These are phyloP conservation scores for Phytophthora pluvialis DNA, from an alignment of 352 stramenopile genomes.

Conservation along the genomic window DNA sequence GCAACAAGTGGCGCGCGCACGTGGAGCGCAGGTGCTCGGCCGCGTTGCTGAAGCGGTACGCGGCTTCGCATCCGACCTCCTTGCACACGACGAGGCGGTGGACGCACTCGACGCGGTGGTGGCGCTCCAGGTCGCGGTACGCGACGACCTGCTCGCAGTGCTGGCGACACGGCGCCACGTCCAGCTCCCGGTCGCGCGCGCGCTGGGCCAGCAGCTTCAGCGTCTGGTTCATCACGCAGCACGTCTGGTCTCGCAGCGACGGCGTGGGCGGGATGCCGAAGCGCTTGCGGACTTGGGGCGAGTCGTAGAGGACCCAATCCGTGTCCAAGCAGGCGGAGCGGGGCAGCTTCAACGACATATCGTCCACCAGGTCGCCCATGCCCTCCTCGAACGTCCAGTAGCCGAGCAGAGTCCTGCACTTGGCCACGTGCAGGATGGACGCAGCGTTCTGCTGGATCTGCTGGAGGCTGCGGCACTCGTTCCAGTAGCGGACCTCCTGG, in stretches of 20 bases:
- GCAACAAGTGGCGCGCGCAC: constrained; percentile 51
- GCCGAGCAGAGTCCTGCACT: constrained; percentile 43
- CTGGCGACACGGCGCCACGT: constrained; percentile 50
- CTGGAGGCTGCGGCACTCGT: constrained; percentile 40
- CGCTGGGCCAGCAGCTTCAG: constrained; percentile 70
- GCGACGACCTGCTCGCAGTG: constrained; percentile 47
- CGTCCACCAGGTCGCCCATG: constrained; percentile 72
- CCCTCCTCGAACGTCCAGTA: constrained; percentile 87
- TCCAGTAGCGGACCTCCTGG: constrained; percentile 79
- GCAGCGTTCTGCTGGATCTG: constrained; percentile 44
- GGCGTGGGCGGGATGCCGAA: constrained; percentile 67
- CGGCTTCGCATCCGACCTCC: constrained; percentile 50
- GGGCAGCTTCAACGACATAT: constrained; percentile 64
- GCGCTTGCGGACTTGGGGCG: constrained; percentile 42
- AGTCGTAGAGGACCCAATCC: constrained; percentile 61
- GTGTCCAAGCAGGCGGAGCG: constrained; percentile 54
- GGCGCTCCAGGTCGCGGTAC: constrained; percentile 51
- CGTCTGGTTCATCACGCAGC: constrained; percentile 72
- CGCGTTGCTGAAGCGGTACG: constrained; percentile 43
- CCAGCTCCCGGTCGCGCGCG: constrained; percentile 50
- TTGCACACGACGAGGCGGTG: constrained; percentile 63
- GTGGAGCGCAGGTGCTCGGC: constrained; percentile 35
- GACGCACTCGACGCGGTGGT: constrained; percentile 55
- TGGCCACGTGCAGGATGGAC: constrained; percentile 51
- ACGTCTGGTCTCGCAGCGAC: constrained; percentile 66